phyloP scores from a whole-genome alignment of 305 asterid genomes.

The Fraxinus platypoda region DNA sequence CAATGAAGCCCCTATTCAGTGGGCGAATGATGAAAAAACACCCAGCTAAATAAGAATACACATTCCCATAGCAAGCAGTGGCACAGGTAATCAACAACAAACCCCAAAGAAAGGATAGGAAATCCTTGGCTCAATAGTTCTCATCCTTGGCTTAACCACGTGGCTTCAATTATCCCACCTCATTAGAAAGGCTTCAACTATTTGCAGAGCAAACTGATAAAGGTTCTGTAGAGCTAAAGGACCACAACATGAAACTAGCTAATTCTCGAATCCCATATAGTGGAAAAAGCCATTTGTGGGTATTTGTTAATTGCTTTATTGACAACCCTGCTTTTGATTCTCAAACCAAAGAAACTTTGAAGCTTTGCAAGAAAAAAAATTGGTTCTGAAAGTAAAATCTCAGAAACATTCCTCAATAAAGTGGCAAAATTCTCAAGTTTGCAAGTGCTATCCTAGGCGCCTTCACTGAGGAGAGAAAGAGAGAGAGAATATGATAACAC shows the following conservation, averaged over 20 bases:
- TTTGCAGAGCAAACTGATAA: neutral
- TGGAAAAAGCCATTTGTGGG: constrained; percentile 84
- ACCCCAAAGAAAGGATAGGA: too few species aligned
- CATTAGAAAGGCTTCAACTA: neutral
- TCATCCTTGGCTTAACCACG: neutral
- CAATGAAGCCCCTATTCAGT: too few species aligned
- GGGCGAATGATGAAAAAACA: too few species aligned
- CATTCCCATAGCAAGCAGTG: too few species aligned
- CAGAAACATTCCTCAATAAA: constrained; percentile 66
- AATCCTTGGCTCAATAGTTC: neutral
- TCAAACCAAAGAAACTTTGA: constrained; percentile 93
- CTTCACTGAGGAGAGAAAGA: too few species aligned
- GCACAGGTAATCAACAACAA: too few species aligned
- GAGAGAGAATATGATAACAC: too few species aligned
- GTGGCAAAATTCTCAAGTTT: constrained; percentile 7
- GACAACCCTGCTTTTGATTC: constrained; percentile 99
- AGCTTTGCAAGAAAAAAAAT: constrained; percentile 83
- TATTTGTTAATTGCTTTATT: constrained; percentile 94
- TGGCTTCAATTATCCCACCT: neutral
- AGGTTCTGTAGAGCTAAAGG: too few species aligned
- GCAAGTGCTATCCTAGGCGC: too few species aligned
- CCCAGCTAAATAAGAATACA: too few species aligned
- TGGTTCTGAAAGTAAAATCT: constrained; percentile 83
- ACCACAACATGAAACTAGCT: too few species aligned
- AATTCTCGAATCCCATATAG: constrained; percentile 62